These are phyloP conservation scores for Mycena epipterygia DNA, from an alignment of 768 basidiomycete genomes.

Conservation along the genomic window DNA sequence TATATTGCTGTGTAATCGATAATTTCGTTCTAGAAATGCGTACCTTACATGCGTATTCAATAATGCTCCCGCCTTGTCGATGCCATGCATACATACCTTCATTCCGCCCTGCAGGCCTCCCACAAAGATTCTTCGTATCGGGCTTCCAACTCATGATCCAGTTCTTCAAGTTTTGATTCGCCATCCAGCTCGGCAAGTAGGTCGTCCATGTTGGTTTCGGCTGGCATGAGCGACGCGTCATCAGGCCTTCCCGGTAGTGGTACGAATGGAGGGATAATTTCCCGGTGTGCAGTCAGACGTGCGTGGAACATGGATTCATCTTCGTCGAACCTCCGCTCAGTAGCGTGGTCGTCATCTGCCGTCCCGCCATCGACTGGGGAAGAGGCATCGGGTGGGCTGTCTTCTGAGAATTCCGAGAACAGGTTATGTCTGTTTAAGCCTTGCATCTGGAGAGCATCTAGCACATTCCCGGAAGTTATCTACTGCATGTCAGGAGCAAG, in stretches of 20 bases:
- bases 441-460: constrained; percentile 29
- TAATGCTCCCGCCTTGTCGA: neutral
- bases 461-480: constrained; percentile 34
- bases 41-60: constrained; percentile 19
- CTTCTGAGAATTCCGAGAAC: neutral
- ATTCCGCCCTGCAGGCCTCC: constrained; percentile 37
- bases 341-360: constrained; percentile 17
- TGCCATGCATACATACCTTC: neutral
- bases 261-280: constrained; percentile 42
- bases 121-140: constrained; percentile 59
- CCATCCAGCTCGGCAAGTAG: constrained; percentile 56
- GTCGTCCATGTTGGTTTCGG: constrained; percentile 50
- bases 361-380: neutral
- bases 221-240: constrained; percentile 37
- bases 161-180: constrained; percentile 56
- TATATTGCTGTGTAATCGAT: constrained; percentile 79
- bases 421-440: neutral
- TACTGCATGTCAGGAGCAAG: neutral
- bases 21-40: constrained; percentile 13
- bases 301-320: constrained; percentile 22
- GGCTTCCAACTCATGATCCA: constrained; percentile 49
- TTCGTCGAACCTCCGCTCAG: constrained; percentile 21
- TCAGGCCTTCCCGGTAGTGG: constrained; percentile 24
- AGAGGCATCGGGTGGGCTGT: neutral
- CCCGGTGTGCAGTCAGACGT: constrained; percentile 41